A percentile compares a stretch with the other conserved stretches of the same genome.
Conservation (phyloP, 257 asterid genomes). For the Plantago elongata region DNA sequence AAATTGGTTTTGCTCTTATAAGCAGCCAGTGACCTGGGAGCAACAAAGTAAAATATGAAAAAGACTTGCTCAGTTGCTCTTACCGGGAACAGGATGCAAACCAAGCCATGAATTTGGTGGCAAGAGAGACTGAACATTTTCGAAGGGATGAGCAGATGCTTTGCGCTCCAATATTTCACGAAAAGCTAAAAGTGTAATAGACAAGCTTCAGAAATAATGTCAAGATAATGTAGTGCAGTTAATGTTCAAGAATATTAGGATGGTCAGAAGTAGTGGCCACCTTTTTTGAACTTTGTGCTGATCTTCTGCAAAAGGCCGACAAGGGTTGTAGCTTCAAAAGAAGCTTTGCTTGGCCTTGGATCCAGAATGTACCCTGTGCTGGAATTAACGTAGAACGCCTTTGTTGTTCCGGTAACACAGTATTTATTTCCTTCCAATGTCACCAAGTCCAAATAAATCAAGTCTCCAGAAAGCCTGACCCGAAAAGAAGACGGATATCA, state of each 20-base stretch:
- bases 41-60: slow-evolving; percentile 6
- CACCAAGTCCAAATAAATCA: slow-evolving; percentile 81
- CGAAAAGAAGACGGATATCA: slow-evolving; percentile 24
- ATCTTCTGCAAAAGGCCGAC: slow-evolving; percentile 87
- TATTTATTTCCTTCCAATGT: slow-evolving; percentile 83
- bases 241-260: slow-evolving; percentile 6
- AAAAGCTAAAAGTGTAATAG: slow-evolving; percentile 50
- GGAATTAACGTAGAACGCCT: slow-evolving; percentile 72
- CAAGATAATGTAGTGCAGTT: slow-evolving; percentile 5
- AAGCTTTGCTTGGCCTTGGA: slow-evolving; percentile 63
- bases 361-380: slow-evolving; percentile 66
- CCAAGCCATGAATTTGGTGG: slow-evolving; percentile 94
- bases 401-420: slow-evolving; percentile 89
- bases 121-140: slow-evolving; percentile 73
- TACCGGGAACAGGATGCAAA: slow-evolving; percentile 74
- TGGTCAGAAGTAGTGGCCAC: slow-evolving; percentile 32
- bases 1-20: slow-evolving; percentile 2
- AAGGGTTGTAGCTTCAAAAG: slow-evolving; percentile 70
- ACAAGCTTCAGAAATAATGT: slow-evolving; percentile 13
- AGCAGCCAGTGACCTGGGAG: slow-evolving; percentile 11
- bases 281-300: slow-evolving; percentile 89
- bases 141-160: slow-evolving; percentile 95
- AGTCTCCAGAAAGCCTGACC: slow-evolving; percentile 91
- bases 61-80: slow-evolving; percentile 29
- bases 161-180: slow-evolving; percentile 85